Base-by-base conservation (phyloP, 192 early-diverging fungal species). In the Coemansia sp. region DNA sequence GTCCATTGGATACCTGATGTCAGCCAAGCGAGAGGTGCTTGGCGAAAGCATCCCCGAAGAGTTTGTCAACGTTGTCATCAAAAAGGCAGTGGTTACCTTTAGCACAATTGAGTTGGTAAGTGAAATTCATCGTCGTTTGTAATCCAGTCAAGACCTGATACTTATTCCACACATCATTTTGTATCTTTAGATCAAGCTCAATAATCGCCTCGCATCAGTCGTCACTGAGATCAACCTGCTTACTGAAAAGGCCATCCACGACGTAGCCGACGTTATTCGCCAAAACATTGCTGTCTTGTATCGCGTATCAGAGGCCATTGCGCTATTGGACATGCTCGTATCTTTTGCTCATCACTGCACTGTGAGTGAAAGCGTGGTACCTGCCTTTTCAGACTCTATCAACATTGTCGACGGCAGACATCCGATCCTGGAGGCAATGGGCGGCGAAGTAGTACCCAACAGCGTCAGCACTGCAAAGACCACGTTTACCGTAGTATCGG, bases 141-240 rank as follows among this genome's bases (percentile, higher is more conserved):
- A 20, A 10, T 20, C 34, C 34, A 1, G 34, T 36, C 34, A 36
- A 9, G 34, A 7, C 6, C 27, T 15, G 15, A 6, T 29, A 27
- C 13, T 29, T 8, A 55, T 55, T 11, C 27, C 6, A 1, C 11
- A 0, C 3, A 2, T 2, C 5, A 5, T 4, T 55, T 29, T 8
- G 12, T 0, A 5, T 45, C 56, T 44, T 5, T 75, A 90, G 88
- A 68, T 91, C 46, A 88, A 93, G 80, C 87, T 87, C 61, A 97
- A 97, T 69, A 88, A 87, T 19, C 87, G 92, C 12, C 88, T 97
- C 8, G 77, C 90, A 13, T 91, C 95, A 29, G 93, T 92, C 0
- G 74, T 95, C 45, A 84, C 86, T 20, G 95, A 97, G 65, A 90
- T 95, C 13, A 94, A 89, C 68, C 50, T 93, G 48, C 88, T 93